These are phyloP conservation scores for Nakazawaea laoshanensis DNA, from an alignment of 805 yeast species.

Conservation along the genomic window DNA sequence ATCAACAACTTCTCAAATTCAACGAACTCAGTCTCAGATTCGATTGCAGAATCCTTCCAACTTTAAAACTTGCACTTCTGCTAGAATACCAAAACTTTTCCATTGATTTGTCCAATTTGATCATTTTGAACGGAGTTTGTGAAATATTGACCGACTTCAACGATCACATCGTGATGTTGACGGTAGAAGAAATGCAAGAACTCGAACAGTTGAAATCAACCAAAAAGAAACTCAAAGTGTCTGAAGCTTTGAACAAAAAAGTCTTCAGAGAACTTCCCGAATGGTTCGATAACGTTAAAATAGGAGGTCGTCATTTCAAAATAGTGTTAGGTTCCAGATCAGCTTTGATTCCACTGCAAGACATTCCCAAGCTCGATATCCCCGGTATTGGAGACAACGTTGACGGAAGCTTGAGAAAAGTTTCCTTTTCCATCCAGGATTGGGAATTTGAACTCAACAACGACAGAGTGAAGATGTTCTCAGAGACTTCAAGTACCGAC, in stretches of 20 bases:
- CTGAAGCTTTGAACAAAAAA: conserved; percentile 11
- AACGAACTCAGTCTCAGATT: conserved; percentile 12
- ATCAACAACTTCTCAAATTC: conserved; percentile 4
- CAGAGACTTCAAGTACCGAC: background rate
- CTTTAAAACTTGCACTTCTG: conserved; percentile 10
- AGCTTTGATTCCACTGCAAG: conserved; percentile 30
- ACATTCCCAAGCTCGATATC: conserved; percentile 22
- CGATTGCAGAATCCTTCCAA: conserved; percentile 18
- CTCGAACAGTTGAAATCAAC: background rate
- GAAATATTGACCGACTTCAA: conserved; percentile 9
- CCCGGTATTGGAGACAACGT: conserved; percentile 30
- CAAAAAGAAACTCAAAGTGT: background rate
- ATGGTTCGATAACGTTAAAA: conserved; percentile 21
- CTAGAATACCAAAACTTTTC: conserved; percentile 17
- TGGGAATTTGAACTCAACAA: conserved; percentile 3
- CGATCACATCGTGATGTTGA: background rate
- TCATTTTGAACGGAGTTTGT: conserved; percentile 20
- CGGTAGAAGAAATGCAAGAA: background rate
- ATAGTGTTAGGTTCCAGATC: conserved; percentile 32
- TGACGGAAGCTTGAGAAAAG: conserved; percentile 13
- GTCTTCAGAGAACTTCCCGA: conserved; percentile 23
- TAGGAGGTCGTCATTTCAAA: conserved; percentile 17
- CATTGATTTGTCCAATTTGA: conserved; percentile 20
- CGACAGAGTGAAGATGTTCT: background rate
- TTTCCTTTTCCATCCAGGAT: conserved; percentile 4